These are phyloP conservation scores for Alternaria conjuncta DNA, from an alignment of 2,329 filamentous ascomycete species.

Conservation along the genomic window DNA sequence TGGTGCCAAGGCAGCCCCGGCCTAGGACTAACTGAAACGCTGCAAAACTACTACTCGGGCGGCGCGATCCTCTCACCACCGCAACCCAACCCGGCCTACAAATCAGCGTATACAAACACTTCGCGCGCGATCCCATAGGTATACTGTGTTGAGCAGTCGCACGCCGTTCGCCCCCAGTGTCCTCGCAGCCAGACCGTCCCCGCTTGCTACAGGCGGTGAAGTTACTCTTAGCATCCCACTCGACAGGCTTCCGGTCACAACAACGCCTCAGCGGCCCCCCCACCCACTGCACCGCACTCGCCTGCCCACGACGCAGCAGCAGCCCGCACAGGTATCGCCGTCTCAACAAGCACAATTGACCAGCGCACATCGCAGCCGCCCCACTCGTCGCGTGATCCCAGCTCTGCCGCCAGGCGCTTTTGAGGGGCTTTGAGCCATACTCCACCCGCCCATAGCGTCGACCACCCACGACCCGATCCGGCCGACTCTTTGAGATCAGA, in stretches of 20 bases:
- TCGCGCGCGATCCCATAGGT: conserved; percentile 21
- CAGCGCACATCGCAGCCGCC: conserved; percentile 28
- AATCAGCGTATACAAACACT: conserved; percentile 21
- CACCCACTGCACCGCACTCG: conserved; percentile 35
- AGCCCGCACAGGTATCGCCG: conserved; percentile 38
- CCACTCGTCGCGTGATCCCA: conserved; percentile 44
- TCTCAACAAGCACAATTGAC: conserved; percentile 38
- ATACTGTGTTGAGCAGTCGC: conserved; percentile 28
- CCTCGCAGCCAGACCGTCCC: conserved; percentile 20
- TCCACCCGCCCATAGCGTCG: conserved; percentile 36
- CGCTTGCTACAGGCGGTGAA: conserved; percentile 47
- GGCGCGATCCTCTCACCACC: conserved; percentile 36
- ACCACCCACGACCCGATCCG: conserved; percentile 23
- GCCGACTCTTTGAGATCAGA: conserved; percentile 34
- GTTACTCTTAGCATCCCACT: conserved; percentile 44
- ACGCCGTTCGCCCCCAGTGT: conserved; percentile 22
- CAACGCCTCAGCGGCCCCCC: conserved; percentile 42
- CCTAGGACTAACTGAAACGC: conserved; percentile 31
- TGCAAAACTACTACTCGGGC: conserved; percentile 31
- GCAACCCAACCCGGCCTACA: conserved; percentile 32
- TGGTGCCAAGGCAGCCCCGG: conserved; percentile 16
- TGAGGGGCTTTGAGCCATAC: conserved; percentile 51
- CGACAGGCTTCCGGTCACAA: conserved; percentile 43
- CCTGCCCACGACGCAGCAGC: conserved; percentile 37
- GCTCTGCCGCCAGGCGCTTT: conserved; percentile 43